Conservation (phyloP, 2,329 filamentous ascomycete genomes). For the Lachnum nothofagi region DNA sequence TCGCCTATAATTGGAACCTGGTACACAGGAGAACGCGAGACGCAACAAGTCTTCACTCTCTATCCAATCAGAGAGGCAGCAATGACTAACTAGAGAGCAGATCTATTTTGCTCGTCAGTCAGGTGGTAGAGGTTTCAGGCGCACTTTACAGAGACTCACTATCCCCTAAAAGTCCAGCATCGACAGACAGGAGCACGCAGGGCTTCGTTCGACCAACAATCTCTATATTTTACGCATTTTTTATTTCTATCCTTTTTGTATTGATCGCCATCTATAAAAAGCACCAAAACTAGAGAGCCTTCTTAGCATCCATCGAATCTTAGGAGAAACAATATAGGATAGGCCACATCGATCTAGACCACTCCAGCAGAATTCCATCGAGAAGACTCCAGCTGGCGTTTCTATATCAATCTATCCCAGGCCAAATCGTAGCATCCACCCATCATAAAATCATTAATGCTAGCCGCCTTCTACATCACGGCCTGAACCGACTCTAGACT, state of each 20-base stretch:
- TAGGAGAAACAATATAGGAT: neutral
- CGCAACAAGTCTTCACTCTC: no score
- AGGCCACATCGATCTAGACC: neutral
- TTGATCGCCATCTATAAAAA: conserved; percentile 22
- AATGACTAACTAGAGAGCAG: no score
- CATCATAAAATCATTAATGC: conserved; percentile 23
- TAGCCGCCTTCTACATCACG: conserved; percentile 1
- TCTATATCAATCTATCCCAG: neutral
- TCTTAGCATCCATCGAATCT: conserved; percentile 3
- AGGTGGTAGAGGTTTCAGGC: no score
- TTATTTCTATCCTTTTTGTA: conserved; percentile 14
- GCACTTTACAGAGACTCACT: no score
- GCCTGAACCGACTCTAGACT: neutral
- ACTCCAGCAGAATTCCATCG: neutral
- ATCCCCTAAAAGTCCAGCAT: neutral
- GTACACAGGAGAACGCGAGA: no score
- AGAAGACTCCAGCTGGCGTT: neutral
- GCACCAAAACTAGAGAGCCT: conserved; percentile 8
- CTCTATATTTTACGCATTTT: conserved; percentile 8
- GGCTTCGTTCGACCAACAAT: no score
- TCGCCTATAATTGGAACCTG: no score
- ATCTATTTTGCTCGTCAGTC: no score
- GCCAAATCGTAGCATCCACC: conserved; percentile 1
- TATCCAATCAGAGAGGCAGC: no score
- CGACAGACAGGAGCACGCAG: neutral